phyloP scores from a whole-genome alignment of 2,329 filamentous ascomycete species.

The Arachnomyces sp. region DNA sequence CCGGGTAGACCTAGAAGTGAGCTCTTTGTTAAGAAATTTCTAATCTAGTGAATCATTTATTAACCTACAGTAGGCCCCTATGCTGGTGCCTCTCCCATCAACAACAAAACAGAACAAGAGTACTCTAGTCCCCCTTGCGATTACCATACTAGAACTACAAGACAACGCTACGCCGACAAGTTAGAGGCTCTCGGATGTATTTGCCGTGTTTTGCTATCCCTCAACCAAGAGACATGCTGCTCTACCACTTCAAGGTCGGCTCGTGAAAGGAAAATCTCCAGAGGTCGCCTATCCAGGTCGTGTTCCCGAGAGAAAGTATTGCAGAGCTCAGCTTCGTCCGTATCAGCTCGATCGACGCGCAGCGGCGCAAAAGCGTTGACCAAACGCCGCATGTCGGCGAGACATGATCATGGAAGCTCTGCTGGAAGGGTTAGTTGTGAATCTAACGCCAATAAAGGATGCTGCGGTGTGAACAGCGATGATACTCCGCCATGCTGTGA shows the following conservation, averaged over 20 bases:
- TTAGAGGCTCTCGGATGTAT: slow-evolving; percentile 47
- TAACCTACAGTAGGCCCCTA: no score
- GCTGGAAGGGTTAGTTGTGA: neutral
- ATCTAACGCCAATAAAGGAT: neutral
- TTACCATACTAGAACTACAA: no score
- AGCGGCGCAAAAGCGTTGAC: neutral
- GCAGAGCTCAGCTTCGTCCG: no score
- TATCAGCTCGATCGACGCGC: no score
- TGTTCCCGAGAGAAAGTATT: neutral
- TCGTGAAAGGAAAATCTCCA: neutral
- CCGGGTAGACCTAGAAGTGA: no score
- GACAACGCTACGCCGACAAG: slow-evolving; percentile 30
- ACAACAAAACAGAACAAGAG: no score
- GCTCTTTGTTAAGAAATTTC: no score
- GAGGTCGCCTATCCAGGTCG: neutral
- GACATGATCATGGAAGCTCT: neutral
- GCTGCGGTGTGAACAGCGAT: neutral
- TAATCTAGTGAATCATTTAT: no score
- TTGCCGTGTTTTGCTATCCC: slow-evolving; percentile 44
- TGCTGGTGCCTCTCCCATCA: no score
- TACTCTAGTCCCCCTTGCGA: no score
- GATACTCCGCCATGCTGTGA: no score
- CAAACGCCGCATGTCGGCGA: neutral
- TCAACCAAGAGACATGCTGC: slow-evolving; percentile 48
- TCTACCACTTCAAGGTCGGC: slow-evolving; percentile 13